Conservation (phyloP, 495 filamentous ascomycete genomes). For the Jackrogersella multiformis region DNA sequence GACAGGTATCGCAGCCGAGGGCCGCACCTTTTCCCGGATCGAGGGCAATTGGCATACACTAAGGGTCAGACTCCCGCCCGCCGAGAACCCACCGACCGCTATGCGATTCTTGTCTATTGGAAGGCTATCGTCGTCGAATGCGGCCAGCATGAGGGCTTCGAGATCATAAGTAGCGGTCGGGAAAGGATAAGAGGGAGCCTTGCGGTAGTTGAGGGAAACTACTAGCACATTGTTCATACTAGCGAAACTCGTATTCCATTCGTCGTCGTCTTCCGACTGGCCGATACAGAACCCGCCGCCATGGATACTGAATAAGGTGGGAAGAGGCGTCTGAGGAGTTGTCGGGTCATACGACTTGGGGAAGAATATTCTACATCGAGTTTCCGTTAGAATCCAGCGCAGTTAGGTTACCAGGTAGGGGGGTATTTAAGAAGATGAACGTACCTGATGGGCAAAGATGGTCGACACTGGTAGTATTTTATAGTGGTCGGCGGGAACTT, state of each 20-base stretch:
- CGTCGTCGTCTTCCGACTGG: conserved; percentile 46
- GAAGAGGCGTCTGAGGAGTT: conserved; percentile 39
- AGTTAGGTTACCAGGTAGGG: background rate
- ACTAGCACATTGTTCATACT: conserved; percentile 46
- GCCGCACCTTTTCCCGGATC: conserved; percentile 37
- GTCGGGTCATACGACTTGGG: conserved; percentile 40
- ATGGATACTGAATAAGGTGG: conserved; percentile 51
- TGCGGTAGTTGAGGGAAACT: conserved; percentile 51
- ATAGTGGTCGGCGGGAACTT: conserved; percentile 36
- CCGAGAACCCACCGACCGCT: conserved; percentile 49
- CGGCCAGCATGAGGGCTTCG: conserved; percentile 43
- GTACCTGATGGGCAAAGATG: conserved; percentile 50
- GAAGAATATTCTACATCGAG: conserved; percentile 47
- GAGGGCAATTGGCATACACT: conserved; percentile 42
- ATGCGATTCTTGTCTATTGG: conserved; percentile 49
- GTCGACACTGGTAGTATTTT: conserved; percentile 48
- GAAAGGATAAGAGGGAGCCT: conserved; percentile 48
- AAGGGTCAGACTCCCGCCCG: conserved; percentile 51
- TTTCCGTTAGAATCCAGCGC: background rate
- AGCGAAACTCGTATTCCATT: conserved; percentile 51
- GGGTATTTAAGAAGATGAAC: background rate
- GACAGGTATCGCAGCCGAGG: conserved; percentile 45
- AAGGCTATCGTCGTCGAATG: conserved; percentile 42
- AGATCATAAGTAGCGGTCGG: conserved; percentile 46
- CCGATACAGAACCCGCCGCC: conserved; percentile 56